Evolutionary conservation across 2,329 filamentous ascomycete genomes (phyloP).

Genomic region (Metarhizium brunneum): DNA sequence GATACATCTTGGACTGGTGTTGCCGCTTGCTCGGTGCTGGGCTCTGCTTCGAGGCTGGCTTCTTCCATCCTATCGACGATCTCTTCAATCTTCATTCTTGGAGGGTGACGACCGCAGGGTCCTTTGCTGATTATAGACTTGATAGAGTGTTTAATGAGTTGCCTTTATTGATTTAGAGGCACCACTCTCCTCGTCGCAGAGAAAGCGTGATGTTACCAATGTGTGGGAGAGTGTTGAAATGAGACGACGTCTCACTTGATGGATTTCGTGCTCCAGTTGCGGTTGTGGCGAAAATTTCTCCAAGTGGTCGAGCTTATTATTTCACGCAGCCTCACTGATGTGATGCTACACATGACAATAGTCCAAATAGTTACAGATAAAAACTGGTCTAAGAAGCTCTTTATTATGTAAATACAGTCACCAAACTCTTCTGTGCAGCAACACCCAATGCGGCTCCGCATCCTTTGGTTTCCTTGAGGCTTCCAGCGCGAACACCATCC

Average conservation of each 20-base stretch:
- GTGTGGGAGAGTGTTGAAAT: too few species aligned
- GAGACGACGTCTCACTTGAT: background rate
- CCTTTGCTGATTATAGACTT: too few species aligned
- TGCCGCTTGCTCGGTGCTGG: background rate
- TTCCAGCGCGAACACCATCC: background rate
- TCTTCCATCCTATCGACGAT: constrained; percentile 31
- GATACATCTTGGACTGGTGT: background rate
- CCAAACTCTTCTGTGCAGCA: too few species aligned
- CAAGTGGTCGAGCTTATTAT: constrained; percentile 8
- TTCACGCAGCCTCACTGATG: background rate
- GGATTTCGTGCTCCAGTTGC: constrained; percentile 13
- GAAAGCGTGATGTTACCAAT: background rate
- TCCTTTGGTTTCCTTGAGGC: background rate
- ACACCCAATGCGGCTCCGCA: background rate
- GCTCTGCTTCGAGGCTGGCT: constrained; percentile 16
- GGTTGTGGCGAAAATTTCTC: constrained; percentile 14
- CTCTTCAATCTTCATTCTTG: constrained; percentile 31
- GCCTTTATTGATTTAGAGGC: too few species aligned
- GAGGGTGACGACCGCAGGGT: too few species aligned
- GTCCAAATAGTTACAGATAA: background rate
- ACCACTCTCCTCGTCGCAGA: background rate
- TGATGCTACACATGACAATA: background rate
- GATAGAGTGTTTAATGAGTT: too few species aligned
- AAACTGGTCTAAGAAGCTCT: too few species aligned
- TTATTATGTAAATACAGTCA: too few species aligned